A percentile compares a stretch with the other conserved stretches of the same genome.
Conservation (phyloP, 352 stramenopile genomes). For the Pseudoperonospora humuli region DNA sequence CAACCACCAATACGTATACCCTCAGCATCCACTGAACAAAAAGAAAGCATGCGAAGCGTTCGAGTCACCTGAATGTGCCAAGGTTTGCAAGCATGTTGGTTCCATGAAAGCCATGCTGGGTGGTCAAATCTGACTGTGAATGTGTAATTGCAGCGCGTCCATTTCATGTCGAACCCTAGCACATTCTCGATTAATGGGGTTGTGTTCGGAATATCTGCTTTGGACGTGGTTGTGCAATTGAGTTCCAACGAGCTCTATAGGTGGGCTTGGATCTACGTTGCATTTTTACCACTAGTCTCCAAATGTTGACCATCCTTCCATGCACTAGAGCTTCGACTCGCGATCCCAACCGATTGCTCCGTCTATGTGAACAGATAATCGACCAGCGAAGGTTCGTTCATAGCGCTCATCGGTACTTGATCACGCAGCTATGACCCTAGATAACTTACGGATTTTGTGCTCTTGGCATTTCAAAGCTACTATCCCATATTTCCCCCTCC, state of each 20-base stretch:
- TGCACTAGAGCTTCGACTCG: conserved; percentile 33
- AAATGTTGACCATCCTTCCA: background rate
- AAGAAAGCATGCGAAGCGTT: conserved; percentile 75
- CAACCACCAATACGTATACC: conserved; percentile 91
- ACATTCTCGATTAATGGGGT: conserved; percentile 93
- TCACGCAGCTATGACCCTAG: background rate
- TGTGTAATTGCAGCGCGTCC: conserved; percentile 59
- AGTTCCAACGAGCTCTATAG: conserved; percentile 76
- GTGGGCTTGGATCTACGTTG: conserved; percentile 7
- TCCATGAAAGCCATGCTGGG: background rate
- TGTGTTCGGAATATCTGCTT: conserved; percentile 88
- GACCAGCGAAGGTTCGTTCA: conserved; percentile 66
- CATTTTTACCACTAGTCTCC: background rate
- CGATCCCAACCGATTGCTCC: conserved; percentile 66
- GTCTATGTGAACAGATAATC: conserved; percentile 71
- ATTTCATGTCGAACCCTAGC: conserved; percentile 93
- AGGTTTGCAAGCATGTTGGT: conserved; percentile 25
- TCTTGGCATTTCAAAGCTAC: conserved; percentile 27
- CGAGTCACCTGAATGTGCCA: conserved; percentile 42
- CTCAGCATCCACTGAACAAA: conserved; percentile 90
- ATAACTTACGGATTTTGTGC: background rate
- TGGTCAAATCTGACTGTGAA: conserved; percentile 3
- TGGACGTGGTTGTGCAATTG: conserved; percentile 87
- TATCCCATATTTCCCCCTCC: conserved; percentile 78
- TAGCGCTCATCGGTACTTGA: background rate